Evolutionary conservation across 331 rosid genomes (phyloP).

Genomic region (Saraca asoca): DNA sequence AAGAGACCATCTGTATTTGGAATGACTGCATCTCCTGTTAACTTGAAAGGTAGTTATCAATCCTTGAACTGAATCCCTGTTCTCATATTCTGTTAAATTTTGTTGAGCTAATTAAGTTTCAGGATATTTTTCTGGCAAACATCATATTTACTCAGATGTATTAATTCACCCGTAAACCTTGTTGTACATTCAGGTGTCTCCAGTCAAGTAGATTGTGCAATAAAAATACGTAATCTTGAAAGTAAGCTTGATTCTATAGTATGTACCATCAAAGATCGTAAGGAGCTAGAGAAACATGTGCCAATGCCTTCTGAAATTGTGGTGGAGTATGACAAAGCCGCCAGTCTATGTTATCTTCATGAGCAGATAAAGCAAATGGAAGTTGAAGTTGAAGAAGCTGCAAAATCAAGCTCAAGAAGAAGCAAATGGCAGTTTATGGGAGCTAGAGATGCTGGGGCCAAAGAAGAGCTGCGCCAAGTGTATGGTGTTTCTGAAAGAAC

Average conservation of each 20-base stretch:
- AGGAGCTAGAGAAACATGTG: conserved; percentile 96
- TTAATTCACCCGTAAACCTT: background rate
- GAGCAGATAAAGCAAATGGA: conserved; percentile 97
- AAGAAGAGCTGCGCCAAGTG: conserved; percentile 93
- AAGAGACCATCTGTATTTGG: conserved; percentile 93
- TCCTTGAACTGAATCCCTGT: conserved; percentile 30
- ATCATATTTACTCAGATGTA: conserved; percentile 10
- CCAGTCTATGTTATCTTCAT: conserved; percentile 86
- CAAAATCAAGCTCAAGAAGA: conserved; percentile 87
- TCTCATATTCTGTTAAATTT: conserved; percentile 15
- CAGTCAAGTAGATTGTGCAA: conserved; percentile 95
- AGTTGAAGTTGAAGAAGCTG: conserved; percentile 95
- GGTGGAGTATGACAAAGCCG: conserved; percentile 93
- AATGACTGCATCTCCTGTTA: conserved; percentile 99
- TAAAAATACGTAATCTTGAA: conserved; percentile 97
- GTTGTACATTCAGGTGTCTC: conserved; percentile 80
- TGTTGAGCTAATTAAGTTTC: conserved; percentile 16
- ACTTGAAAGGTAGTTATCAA: conserved; percentile 70
- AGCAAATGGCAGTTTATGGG: conserved; percentile 99
- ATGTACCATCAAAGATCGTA: conserved; percentile 94
- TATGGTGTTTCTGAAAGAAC: conserved; percentile 99
- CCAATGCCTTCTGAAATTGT: conserved; percentile 96
- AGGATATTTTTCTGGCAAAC: conserved; percentile 5
- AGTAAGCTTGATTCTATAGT: conserved; percentile 95
- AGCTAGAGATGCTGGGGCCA: conserved; percentile 99